Percentiles rank a stretch among this genome's conserved stretches.
phyloP scores from a whole-genome alignment of 2,329 filamentous ascomycete species.

The Colletotrichum abscissum region DNA sequence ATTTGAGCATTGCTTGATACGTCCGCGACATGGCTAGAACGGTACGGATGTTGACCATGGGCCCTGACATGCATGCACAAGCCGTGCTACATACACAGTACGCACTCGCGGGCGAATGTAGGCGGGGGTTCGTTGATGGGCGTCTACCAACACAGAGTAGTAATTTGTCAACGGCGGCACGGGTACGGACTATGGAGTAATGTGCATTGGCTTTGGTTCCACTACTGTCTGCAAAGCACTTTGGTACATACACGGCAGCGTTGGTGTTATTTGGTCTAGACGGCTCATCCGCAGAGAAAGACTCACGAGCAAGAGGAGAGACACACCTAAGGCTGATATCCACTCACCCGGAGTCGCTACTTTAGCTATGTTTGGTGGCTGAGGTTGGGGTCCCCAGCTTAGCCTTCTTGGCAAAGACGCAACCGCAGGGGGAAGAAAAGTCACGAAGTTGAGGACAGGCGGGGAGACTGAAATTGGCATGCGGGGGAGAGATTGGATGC shows the following conservation, averaged over 20 bases:
- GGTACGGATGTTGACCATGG: neutral
- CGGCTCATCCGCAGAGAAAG: neutral
- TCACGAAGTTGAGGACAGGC: neutral
- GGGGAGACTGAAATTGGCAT: slow-evolving; percentile 17
- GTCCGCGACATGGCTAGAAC: no score
- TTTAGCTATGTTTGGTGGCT: neutral
- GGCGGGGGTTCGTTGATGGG: neutral
- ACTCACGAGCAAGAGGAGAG: neutral
- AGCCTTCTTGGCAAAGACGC: slow-evolving; percentile 18
- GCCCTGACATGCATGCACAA: neutral
- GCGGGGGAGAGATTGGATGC: slow-evolving; percentile 27
- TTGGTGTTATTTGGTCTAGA: neutral
- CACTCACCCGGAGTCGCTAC: slow-evolving; percentile 9
- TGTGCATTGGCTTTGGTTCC: neutral
- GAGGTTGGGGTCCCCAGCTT: slow-evolving; percentile 19
- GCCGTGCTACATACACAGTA: neutral
- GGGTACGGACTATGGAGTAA: neutral
- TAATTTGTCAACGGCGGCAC: neutral
- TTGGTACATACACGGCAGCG: neutral
- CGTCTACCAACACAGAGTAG: neutral
- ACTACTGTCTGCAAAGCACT: neutral
- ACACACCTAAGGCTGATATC: neutral
- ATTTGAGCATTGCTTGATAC: neutral
- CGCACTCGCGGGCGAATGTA: neutral
- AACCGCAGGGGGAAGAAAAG: neutral